Percentiles rank a stretch among this genome's conserved stretches.
phyloP scores from a whole-genome alignment of 2,329 filamentous ascomycete genomes.

The Aspergillus luchuensis region DNA sequence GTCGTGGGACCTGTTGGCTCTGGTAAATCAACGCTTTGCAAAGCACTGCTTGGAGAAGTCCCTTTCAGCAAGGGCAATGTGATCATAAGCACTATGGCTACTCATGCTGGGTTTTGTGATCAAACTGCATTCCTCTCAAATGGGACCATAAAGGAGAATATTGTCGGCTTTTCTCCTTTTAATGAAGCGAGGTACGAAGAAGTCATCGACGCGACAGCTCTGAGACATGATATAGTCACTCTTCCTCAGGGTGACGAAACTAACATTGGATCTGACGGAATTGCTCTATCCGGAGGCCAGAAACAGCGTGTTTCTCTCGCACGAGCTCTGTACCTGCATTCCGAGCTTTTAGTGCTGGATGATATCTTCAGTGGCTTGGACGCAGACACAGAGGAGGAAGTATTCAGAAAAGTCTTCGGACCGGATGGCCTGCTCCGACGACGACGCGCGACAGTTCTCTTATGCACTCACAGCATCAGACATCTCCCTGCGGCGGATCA shows the following conservation, averaged over 20 bases:
- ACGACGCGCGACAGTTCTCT: not conserved
- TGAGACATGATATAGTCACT: not conserved
- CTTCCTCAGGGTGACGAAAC: not conserved
- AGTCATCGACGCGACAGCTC: not conserved
- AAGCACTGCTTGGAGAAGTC: slow-evolving; percentile 38
- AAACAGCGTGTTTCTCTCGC: slow-evolving; percentile 1
- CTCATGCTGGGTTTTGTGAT: slow-evolving; percentile 21
- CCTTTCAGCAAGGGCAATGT: slow-evolving; percentile 28
- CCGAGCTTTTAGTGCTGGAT: not conserved
- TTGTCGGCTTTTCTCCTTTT: slow-evolving; percentile 16
- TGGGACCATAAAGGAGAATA: slow-evolving; percentile 21
- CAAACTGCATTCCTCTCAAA: slow-evolving; percentile 25
- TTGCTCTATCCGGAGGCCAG: not conserved
- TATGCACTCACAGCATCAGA: not conserved
- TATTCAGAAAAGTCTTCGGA: not conserved
- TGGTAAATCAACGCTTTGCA: slow-evolving; percentile 40
- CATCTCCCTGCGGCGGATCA: not conserved
- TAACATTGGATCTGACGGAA: not conserved
- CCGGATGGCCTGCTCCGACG: not conserved
- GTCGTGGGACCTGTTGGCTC: slow-evolving; percentile 48
- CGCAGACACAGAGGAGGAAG: not conserved
- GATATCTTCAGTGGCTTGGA: not conserved
- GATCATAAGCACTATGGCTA: not conserved
- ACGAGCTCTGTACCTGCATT: not conserved
- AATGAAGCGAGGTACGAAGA: not conserved